Evolutionary conservation across 805 yeast species (phyloP).

Genomic region (Candida nemodendra): DNA sequence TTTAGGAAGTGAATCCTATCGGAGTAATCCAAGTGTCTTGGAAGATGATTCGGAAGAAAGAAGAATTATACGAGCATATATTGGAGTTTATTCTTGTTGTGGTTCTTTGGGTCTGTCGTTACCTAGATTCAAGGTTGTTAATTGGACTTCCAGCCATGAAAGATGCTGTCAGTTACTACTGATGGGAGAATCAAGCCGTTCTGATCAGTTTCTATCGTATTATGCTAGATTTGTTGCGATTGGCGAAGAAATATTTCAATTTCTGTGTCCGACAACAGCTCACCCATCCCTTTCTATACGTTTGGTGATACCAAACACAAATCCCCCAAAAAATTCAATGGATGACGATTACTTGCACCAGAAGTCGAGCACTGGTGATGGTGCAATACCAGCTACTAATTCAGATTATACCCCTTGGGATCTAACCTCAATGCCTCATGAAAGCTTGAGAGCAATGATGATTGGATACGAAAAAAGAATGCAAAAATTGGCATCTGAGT

Average conservation of each 20-base stretch:
- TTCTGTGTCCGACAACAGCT: slow-evolving; percentile 33
- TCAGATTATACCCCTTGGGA: slow-evolving; percentile 8
- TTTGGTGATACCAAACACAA: background rate
- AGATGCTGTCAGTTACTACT: slow-evolving; percentile 34
- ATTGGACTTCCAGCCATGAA: slow-evolving; percentile 47
- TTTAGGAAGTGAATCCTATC: slow-evolving; percentile 37
- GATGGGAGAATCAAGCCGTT: slow-evolving; percentile 36
- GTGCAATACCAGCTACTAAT: slow-evolving; percentile 4
- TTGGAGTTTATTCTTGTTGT: slow-evolving; percentile 50
- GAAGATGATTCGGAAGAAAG: slow-evolving; percentile 33
- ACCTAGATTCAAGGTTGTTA: slow-evolving; percentile 49
- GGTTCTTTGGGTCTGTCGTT: slow-evolving; percentile 51
- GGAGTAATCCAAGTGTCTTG: slow-evolving; percentile 27
- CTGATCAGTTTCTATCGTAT: slow-evolving; percentile 44
- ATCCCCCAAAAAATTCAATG: background rate
- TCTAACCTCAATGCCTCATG: slow-evolving; percentile 19
- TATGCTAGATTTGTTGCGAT: slow-evolving; percentile 44
- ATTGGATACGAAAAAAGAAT: slow-evolving; percentile 41
- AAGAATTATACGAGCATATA: slow-evolving; percentile 39
- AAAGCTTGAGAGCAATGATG: slow-evolving; percentile 31
- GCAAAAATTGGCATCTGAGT: slow-evolving; percentile 39
- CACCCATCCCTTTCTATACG: slow-evolving; percentile 10
- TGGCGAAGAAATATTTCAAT: slow-evolving; percentile 50
- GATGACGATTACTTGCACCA: background rate
- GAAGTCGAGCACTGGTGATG: background rate